Evolutionary conservation across 441 rosid species (phyloP).

Genomic region (Adansonia madagascariensis): DNA sequence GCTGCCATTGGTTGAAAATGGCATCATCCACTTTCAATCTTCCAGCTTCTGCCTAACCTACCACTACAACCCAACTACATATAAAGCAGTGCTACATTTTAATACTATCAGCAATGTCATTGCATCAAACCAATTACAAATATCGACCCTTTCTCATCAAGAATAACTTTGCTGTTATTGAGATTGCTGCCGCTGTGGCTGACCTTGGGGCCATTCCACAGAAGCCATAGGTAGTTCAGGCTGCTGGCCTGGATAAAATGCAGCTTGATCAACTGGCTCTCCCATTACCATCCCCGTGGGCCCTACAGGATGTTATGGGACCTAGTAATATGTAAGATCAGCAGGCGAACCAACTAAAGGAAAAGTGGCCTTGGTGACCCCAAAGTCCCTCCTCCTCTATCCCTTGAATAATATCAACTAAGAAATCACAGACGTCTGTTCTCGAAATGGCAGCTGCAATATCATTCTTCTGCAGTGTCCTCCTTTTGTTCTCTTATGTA

Average conservation of each 20-base stretch:
- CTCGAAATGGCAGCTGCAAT: slow-evolving; percentile 91
- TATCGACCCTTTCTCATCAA: slow-evolving; percentile 24
- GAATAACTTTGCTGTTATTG: slow-evolving; percentile 42
- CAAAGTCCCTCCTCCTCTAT: slow-evolving; percentile 85
- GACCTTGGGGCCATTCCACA: slow-evolving; percentile 65
- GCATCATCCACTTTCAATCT: slow-evolving; percentile 25
- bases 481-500: slow-evolving; percentile 85
- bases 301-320: slow-evolving; percentile 58
- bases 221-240: slow-evolving; percentile 49
- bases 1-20: slow-evolving; percentile 16
- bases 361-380: slow-evolving; percentile 65
- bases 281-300: slow-evolving; percentile 66
- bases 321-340: slow-evolving; percentile 62
- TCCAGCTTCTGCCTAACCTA: slow-evolving; percentile 2
- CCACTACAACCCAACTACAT: slow-evolving; percentile 23
- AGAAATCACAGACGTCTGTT: slow-evolving; percentile 82
- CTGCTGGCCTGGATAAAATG: slow-evolving; percentile 53
- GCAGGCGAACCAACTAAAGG: slow-evolving; percentile 66
- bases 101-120: background rate
- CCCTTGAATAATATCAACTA: slow-evolving; percentile 84
- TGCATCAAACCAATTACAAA: background rate
- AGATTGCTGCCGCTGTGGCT: slow-evolving; percentile 46
- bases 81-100: slow-evolving; percentile 11
- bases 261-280: slow-evolving; percentile 57
- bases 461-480: slow-evolving; percentile 87